phyloP scores from a whole-genome alignment of 2,329 filamentous ascomycete species.

The Pyrenochaeta sp. region DNA sequence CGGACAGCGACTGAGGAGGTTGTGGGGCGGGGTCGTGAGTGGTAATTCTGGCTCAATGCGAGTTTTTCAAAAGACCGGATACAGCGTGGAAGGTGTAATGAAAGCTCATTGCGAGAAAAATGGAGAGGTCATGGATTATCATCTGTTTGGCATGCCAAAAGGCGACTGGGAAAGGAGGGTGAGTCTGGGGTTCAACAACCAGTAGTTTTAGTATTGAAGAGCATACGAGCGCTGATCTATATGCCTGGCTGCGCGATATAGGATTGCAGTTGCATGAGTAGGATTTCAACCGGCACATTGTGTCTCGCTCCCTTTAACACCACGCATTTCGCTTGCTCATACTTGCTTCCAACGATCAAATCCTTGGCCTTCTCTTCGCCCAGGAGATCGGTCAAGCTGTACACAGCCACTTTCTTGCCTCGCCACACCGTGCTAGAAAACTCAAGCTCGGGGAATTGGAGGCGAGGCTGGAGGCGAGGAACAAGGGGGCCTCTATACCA shows the following conservation, averaged over 20 bases:
- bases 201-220: not conserved
- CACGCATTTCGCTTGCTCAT: conserved; percentile 31
- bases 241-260: conserved; percentile 37
- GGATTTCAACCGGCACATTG: conserved; percentile 36
- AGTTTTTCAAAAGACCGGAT: conserved; percentile 50
- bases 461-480: conserved; percentile 34
- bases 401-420: conserved; percentile 41
- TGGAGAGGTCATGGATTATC: conserved; percentile 40
- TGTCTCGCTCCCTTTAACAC: conserved; percentile 37
- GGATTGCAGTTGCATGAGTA: conserved; percentile 42
- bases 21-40: conserved; percentile 40
- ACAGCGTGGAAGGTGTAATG: conserved; percentile 45
- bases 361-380: conserved; percentile 34
- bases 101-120: conserved; percentile 45
- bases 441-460: conserved; percentile 39
- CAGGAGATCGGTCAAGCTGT: conserved; percentile 44
- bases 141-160: conserved; percentile 47
- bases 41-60: conserved; percentile 46
- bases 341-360: conserved; percentile 31
- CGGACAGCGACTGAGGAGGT: conserved; percentile 28
- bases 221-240: conserved; percentile 2
- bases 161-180: conserved; percentile 33
- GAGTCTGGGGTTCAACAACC: conserved; percentile 1
- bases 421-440: conserved; percentile 40
- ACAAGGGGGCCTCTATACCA: conserved; percentile 40